phyloP scores from a whole-genome alignment of 2,329 filamentous ascomycete species.

The Cercospora sp. region DNA sequence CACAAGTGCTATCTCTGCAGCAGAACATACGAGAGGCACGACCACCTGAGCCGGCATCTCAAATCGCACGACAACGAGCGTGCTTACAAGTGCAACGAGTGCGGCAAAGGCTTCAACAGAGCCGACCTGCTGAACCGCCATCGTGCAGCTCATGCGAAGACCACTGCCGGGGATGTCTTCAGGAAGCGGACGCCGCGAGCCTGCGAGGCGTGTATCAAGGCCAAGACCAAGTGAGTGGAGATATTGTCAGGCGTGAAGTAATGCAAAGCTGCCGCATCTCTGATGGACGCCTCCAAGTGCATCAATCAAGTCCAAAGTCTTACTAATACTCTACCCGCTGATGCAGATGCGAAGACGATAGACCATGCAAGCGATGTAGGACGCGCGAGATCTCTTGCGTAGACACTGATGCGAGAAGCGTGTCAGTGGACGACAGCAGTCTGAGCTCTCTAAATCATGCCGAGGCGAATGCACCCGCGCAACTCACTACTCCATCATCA shows the following conservation, averaged over 20 bases:
- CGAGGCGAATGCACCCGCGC: not conserved
- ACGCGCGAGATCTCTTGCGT: conserved; percentile 25
- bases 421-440: conserved; percentile 7
- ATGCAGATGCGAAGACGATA: conserved; percentile 29
- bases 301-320: not conserved
- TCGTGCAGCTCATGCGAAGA: conserved; percentile 30
- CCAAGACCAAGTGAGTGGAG: conserved; percentile 25
- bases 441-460: not conserved
- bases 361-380: conserved; percentile 33
- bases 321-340: not conserved
- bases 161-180: conserved; percentile 24
- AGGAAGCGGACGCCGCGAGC: conserved; percentile 30
- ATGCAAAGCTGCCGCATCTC: not conserved
- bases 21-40: conserved; percentile 30
- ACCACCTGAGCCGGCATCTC: conserved; percentile 32
- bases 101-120: conserved; percentile 35
- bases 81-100: conserved; percentile 28
- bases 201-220: conserved; percentile 31
- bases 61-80: conserved; percentile 35
- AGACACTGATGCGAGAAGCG: conserved; percentile 28
- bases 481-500: conserved; percentile 16
- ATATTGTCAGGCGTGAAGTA: not conserved
- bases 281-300: not conserved
- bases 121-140: conserved; percentile 34
- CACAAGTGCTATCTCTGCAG: conserved; percentile 31